Conservation (phyloP, 2,329 filamentous ascomycete species). For the Alternaria alternata region DNA sequence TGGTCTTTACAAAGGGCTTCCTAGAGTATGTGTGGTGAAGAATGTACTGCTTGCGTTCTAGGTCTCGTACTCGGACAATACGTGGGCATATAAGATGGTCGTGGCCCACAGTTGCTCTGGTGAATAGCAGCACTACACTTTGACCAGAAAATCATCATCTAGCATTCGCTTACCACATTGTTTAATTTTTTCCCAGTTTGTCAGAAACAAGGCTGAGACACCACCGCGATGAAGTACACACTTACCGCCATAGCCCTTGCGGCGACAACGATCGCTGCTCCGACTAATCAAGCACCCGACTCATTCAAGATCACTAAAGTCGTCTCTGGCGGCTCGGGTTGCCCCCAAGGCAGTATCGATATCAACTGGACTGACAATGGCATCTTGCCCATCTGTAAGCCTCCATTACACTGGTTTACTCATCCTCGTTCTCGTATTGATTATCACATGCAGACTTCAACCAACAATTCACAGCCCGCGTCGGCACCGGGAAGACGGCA, state of each 20-base stretch:
- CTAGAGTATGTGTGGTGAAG: slow-evolving; percentile 19
- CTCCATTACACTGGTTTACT: not conserved
- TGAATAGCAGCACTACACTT: slow-evolving; percentile 10
- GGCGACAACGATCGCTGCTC: slow-evolving; percentile 29
- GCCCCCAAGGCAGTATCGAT: slow-evolving; percentile 48
- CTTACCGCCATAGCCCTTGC: slow-evolving; percentile 35
- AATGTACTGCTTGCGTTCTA: slow-evolving; percentile 22
- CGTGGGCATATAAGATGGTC: slow-evolving; percentile 35
- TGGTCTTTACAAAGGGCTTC: slow-evolving; percentile 16
- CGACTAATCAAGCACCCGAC: slow-evolving; percentile 29
- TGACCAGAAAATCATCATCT: not conserved
- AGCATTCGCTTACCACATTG: not conserved
- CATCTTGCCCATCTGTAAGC: slow-evolving; percentile 45
- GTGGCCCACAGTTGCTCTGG: slow-evolving; percentile 27
- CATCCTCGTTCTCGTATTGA: not conserved
- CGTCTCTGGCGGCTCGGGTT: slow-evolving; percentile 45
- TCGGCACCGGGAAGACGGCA: slow-evolving; percentile 32
- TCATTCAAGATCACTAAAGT: slow-evolving; percentile 45
- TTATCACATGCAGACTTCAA: slow-evolving; percentile 33
- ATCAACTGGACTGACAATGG: slow-evolving; percentile 41
- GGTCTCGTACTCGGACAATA: slow-evolving; percentile 34
- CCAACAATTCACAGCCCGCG: slow-evolving; percentile 43
- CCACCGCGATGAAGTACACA: slow-evolving; percentile 36
- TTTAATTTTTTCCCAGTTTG: not conserved
- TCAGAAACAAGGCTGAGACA: not conserved